Conservation (phyloP, 208 protist species). For the Trypanosoma scelopori region DNA sequence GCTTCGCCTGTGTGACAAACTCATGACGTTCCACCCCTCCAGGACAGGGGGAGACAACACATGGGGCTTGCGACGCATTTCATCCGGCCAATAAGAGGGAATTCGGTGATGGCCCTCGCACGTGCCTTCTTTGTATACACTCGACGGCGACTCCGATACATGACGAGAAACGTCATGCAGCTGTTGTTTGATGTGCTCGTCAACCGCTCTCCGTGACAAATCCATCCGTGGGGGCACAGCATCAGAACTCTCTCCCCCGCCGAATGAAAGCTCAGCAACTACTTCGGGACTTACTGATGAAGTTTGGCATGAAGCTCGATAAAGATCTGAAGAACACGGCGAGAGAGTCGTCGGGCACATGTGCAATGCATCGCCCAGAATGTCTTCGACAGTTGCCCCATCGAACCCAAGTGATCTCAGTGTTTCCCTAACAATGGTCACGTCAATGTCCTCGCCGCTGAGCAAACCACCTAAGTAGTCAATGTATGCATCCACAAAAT, state of each 20-base stretch:
- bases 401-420: conserved; percentile 50
- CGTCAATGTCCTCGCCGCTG: conserved; percentile 34
- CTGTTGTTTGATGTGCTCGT: background rate
- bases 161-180: background rate
- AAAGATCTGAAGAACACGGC: background rate
- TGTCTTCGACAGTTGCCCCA: conserved; percentile 32
- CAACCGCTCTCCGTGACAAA: background rate
- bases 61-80: background rate
- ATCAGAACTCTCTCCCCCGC: background rate
- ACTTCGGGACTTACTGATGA: background rate
- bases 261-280: background rate
- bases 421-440: conserved; percentile 47
- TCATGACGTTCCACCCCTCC: background rate
- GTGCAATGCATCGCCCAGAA: conserved; percentile 47
- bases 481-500: conserved; percentile 50
- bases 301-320: background rate
- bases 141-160: background rate
- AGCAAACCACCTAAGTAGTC: conserved; percentile 45
- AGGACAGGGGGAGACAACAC: background rate
- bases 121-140: background rate
- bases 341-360: conserved; percentile 16
- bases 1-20: conserved; percentile 9
- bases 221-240: background rate
- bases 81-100: background rate
- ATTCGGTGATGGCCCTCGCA: no score